phyloP scores from a whole-genome alignment of 1,284 basidiomycete genomes.

The Pseudozyma hubeiensis region DNA sequence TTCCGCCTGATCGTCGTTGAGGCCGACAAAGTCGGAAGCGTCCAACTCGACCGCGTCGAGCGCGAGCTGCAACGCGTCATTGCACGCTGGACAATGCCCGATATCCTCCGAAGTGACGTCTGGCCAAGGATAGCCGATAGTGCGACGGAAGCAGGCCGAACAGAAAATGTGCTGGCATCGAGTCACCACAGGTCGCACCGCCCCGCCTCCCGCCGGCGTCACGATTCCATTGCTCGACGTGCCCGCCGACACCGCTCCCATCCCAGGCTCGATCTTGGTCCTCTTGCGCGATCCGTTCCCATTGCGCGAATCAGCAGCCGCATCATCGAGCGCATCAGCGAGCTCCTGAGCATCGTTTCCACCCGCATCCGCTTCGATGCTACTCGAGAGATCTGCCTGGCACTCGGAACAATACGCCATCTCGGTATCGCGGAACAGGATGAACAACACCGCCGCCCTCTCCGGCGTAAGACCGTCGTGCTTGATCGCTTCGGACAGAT shows the following conservation, averaged over 20 bases:
- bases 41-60: constrained; percentile 55
- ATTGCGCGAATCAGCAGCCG: constrained; percentile 54
- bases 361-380: constrained; percentile 30
- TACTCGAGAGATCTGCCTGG: constrained; percentile 76
- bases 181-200: constrained; percentile 73
- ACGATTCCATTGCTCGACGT: constrained; percentile 20
- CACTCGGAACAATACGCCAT: constrained; percentile 90
- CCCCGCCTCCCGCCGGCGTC: constrained; percentile 35
- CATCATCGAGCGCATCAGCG: constrained; percentile 72
- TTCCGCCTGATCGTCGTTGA: constrained; percentile 45
- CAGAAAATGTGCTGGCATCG: constrained; percentile 90
- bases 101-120: constrained; percentile 30
- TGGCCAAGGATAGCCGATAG: constrained; percentile 44
- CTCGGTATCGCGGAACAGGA: constrained; percentile 83
- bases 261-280: constrained; percentile 23
- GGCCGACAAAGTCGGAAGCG: constrained; percentile 43
- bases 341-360: constrained; percentile 70
- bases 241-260: constrained; percentile 4
- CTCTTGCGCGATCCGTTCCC: constrained; percentile 20
- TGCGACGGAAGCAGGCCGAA: constrained; percentile 68
- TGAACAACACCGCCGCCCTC: constrained; percentile 83
- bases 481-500: constrained; percentile 74
- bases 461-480: constrained; percentile 82
- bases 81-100: constrained; percentile 78
- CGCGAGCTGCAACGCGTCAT: constrained; percentile 60